phyloP scores from a whole-genome alignment of 805 yeast species.

The Pichia manshurica region DNA sequence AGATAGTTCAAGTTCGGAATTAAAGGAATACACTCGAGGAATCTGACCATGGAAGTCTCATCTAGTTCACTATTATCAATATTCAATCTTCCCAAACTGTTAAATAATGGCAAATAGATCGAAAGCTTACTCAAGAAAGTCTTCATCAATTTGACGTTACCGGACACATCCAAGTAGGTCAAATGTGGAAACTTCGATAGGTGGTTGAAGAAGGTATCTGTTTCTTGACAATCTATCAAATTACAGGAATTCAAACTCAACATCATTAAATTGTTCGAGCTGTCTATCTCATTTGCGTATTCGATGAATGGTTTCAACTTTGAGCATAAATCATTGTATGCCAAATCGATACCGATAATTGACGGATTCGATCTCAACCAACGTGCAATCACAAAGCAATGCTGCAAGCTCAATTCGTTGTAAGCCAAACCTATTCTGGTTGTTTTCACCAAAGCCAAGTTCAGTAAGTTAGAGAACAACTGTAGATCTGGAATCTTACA shows the following conservation, averaged over 20 bases:
- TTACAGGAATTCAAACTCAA: constrained; percentile 64
- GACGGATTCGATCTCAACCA: constrained; percentile 48
- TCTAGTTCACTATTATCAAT: constrained; percentile 62
- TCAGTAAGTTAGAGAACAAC: constrained; percentile 50
- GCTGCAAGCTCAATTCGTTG: constrained; percentile 57
- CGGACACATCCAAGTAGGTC: constrained; percentile 70
- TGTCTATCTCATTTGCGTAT: constrained; percentile 16
- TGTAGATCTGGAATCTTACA: constrained; percentile 54
- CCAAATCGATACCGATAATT: constrained; percentile 72
- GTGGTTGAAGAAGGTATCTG: constrained; percentile 42
- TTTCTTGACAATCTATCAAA: constrained; percentile 46
- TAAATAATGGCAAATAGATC: constrained; percentile 63
- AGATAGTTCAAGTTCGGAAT: constrained; percentile 63
- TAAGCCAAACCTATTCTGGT: constrained; percentile 71
- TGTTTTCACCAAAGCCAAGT: constrained; percentile 53
- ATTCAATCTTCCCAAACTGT: constrained; percentile 58
- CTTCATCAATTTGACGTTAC: constrained; percentile 64
- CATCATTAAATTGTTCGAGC: constrained; percentile 33
- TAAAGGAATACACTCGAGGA: constrained; percentile 65
- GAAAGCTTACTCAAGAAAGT: constrained; percentile 50
- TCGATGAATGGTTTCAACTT: constrained; percentile 36
- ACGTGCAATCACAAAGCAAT: constrained; percentile 46
- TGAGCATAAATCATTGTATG: constrained; percentile 64
- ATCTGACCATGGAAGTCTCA: constrained; percentile 46
- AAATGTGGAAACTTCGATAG: constrained; percentile 52